These are phyloP conservation scores for Kazachstania martiniae DNA, from an alignment of 805 yeast species.

Conservation along the genomic window DNA sequence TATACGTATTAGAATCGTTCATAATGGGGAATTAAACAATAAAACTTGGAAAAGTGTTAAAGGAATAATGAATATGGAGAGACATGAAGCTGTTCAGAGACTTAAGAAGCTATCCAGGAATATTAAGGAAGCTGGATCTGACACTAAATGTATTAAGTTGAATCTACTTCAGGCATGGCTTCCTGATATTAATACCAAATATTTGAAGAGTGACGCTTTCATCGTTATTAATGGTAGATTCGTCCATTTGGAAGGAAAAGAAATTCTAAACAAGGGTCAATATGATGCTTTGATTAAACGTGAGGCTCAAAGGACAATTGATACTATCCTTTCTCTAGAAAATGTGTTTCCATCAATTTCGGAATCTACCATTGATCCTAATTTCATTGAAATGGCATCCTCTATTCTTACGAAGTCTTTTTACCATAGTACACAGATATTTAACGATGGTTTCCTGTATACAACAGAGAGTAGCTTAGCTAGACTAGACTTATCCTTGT, in stretches of 20 bases:
- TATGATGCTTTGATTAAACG: constrained; percentile 33
- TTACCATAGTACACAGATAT: constrained; percentile 22
- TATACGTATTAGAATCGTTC: constrained; percentile 32
- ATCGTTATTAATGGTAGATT: constrained; percentile 46
- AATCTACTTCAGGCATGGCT: constrained; percentile 15
- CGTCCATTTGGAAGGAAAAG: constrained; percentile 28
- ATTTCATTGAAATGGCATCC: constrained; percentile 39
- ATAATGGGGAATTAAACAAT: constrained; percentile 15
- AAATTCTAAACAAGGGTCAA: constrained; percentile 16
- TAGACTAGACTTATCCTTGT: constrained; percentile 35
- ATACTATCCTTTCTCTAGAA: constrained; percentile 21
- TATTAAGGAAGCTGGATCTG: background rate
- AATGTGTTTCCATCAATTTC: constrained; percentile 10
- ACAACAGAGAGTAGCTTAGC: constrained; percentile 33
- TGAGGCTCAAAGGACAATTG: constrained; percentile 39
- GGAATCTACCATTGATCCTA: constrained; percentile 19
- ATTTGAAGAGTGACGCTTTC: constrained; percentile 28
- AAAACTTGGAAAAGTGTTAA: constrained; percentile 15
- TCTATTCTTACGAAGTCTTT: constrained; percentile 36
- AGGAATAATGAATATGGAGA: background rate
- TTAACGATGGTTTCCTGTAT: constrained; percentile 30
- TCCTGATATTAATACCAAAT: constrained; percentile 13
- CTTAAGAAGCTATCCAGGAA: background rate
- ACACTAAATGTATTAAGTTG: constrained; percentile 2
- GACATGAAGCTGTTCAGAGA: background rate